These are phyloP conservation scores for Coemansia pectinata DNA, from an alignment of 192 early-diverging fungal species.

Conservation along the genomic window DNA sequence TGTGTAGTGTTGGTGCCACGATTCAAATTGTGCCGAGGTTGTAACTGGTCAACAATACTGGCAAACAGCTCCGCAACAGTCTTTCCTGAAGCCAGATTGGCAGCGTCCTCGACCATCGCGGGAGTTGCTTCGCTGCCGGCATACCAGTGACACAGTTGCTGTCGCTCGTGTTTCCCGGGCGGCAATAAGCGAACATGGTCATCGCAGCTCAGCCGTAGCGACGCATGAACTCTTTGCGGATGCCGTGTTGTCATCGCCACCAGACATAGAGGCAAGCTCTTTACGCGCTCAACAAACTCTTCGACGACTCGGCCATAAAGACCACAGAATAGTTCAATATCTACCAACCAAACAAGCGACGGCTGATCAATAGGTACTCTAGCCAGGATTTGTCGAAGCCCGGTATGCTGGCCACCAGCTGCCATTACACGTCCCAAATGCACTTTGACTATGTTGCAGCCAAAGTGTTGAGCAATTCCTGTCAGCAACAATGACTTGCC, in stretches of 20 bases:
- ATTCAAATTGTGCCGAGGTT: background rate
- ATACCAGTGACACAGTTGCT: slow-evolving; percentile 33
- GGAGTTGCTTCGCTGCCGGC: background rate
- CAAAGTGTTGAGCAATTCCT: slow-evolving; percentile 15
- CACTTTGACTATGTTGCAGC: slow-evolving; percentile 14
- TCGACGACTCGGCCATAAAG: slow-evolving; percentile 30
- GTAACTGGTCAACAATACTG: background rate
- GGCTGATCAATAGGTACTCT: slow-evolving; percentile 5
- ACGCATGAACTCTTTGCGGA: slow-evolving; percentile 36
- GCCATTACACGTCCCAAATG: slow-evolving; percentile 35
- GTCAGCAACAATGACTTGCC: slow-evolving; percentile 49
- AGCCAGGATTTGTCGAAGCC: slow-evolving; percentile 15
- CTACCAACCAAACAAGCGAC: slow-evolving; percentile 35
- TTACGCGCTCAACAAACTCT: slow-evolving; percentile 12
- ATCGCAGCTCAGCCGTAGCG: slow-evolving; percentile 30
- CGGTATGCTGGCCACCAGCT: slow-evolving; percentile 31
- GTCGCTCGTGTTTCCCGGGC: slow-evolving; percentile 25
- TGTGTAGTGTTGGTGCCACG: background rate
- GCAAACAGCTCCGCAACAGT: slow-evolving; percentile 32
- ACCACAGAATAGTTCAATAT: slow-evolving; percentile 40
- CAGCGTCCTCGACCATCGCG: slow-evolving; percentile 3
- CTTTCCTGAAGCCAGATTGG: slow-evolving; percentile 20
- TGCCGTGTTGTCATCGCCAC: slow-evolving; percentile 50
- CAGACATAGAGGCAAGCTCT: slow-evolving; percentile 18
- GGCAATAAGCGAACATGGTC: slow-evolving; percentile 41